Conservation (phyloP, 805 yeast genomes). For the Lipomyces yamadae region DNA sequence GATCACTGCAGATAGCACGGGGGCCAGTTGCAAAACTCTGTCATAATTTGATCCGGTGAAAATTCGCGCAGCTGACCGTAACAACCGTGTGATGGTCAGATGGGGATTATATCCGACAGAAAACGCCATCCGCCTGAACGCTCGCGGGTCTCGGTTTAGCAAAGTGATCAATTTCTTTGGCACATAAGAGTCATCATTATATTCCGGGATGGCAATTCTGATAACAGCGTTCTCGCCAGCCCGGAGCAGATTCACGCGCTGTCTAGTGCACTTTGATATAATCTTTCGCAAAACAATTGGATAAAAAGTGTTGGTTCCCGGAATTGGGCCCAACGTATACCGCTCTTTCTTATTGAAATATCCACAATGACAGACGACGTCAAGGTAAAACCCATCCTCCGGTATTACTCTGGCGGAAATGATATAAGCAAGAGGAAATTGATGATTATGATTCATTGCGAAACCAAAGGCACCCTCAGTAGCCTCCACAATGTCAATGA, state of each 20-base stretch:
- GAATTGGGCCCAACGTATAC: conserved; percentile 15
- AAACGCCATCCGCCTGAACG: not conserved
- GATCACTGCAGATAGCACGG: not conserved
- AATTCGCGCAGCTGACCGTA: not conserved
- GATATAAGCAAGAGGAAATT: conserved; percentile 9
- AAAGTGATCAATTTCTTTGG: not conserved
- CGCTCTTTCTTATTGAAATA: not conserved
- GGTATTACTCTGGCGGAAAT: conserved; percentile 7
- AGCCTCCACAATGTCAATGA: not conserved
- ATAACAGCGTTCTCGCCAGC: conserved; percentile 12
- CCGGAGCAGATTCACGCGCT: not conserved
- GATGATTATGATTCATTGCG: not conserved
- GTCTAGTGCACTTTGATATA: conserved; percentile 8
- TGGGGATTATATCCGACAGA: not conserved
- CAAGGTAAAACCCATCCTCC: conserved; percentile 15
- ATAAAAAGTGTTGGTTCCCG: conserved; percentile 6
- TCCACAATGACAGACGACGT: conserved; percentile 14
- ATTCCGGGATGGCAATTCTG: conserved; percentile 8
- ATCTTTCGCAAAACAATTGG: conserved; percentile 10
- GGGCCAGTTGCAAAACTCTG: not conserved
- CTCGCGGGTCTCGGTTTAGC: not conserved
- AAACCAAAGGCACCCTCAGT: not conserved
- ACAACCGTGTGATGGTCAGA: not conserved
- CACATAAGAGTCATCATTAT: not conserved
- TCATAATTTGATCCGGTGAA: not conserved